Base-by-base conservation (phyloP, 257 asterid genomes). In the Prunella vulgaris region DNA sequence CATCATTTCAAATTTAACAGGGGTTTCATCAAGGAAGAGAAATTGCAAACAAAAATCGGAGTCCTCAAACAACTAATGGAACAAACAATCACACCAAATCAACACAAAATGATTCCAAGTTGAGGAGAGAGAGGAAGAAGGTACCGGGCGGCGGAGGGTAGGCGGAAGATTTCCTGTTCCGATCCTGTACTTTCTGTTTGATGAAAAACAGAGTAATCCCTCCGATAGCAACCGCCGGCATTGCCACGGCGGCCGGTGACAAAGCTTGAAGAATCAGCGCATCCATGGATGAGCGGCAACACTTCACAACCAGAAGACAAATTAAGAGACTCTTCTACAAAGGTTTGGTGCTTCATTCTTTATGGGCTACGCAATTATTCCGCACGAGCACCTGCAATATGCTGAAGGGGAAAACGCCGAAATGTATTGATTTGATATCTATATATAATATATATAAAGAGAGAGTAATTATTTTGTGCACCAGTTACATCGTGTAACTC, bases 71-170 rank as follows among this genome's bases (percentile, higher is more conserved):
- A 40, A 10, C 1, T 10, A 18, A 49, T 49, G 38, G 22, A 63
- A 15, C 44, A 17, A 49, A 10, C 1, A 6, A 21, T 1, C 12
- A 40, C 32, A 27, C 4, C 27, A 32, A 22, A 1, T 33, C 28
- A 9, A 12, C 20, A 2, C 5, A 71, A 68, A n/a, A 28, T 13
- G 42, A 35, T 35, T 10, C 14, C 46, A 14, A 38, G 10, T 38
- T 1, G 1, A 42, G 5, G 17, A 13, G 37, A 32, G 17, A 17
- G 33, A 14, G 35, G 20, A 60, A 72, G 33, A 28, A 48, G 21
- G 33, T 61, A 90, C 96, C 87, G 28, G 95, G 96, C 1, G 87
- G 69, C 46, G 75, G 77, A 22, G 87, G 90, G 63, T 85, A 83
- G 33, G 21, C 40, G 42, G 84, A 64, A 73, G 87, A 79, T 79